Base-by-base conservation (phyloP, 2,329 filamentous ascomycete species). In the Colletotrichum tropicicola region DNA sequence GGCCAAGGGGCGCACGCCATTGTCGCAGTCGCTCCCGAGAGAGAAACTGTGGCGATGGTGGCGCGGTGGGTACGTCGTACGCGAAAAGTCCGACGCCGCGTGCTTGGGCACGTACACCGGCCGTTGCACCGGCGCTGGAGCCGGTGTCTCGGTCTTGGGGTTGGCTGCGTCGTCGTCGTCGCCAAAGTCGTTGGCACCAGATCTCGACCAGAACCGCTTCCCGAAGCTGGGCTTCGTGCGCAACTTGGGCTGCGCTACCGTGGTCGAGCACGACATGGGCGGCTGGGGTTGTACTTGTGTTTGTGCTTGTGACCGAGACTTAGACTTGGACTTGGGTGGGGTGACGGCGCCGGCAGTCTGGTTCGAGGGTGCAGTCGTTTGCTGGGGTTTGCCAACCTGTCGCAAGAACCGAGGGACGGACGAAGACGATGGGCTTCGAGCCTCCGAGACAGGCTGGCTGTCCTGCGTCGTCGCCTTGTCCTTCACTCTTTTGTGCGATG, bases 21-120 rank as follows among this genome's bases (percentile, higher is more conserved):
- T 44, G 25, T 55, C 32, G 19, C 37, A 23, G 37, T 52, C 51
- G 12, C 59, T 53, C 5, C 27, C 45, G n/a, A 65, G 21, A 37
- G 27, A 32, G 32, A 32, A 39, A 37, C 58, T 59, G 13, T 57
- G 49, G 39, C 49, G 67, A 56, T 53, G 65, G 19, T 37, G 70
- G 60, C 43, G 70, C 56, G 58, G 35, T n/a, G 43, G 30, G 4
- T 69, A 44, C 2, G 69, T 65, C 23, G 73, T 56, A 19, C 71
- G 72, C 5, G 71, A 71, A 32, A 75, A 75, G 52, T 75, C 73
- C 41, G 71, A 59, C n/a, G 73, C 73, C 3, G 73, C 73, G 63
- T 75, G 73, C 30, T 68, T 70, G 15, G 73, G 73, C 23, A 71
- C 61, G 39, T 75, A 75, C 37, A 60, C 58, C 21, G 58, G 35